Evolutionary conservation across 1,284 basidiomycete genomes (phyloP).

Genomic region (Rhodotorula sp.): DNA sequence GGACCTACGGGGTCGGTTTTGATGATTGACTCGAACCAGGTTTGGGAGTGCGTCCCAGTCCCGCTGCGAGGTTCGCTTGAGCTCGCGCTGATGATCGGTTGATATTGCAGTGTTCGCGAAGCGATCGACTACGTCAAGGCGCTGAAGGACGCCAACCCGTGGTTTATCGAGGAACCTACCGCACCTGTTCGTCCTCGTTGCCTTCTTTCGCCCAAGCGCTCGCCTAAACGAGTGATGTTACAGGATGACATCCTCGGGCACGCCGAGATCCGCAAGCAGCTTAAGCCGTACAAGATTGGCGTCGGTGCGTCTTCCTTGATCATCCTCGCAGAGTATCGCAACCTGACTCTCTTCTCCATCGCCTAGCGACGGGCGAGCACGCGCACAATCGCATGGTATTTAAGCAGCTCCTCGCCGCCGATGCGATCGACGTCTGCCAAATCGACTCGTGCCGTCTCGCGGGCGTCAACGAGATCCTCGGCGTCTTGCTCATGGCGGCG

Average conservation of each 20-base stretch:
- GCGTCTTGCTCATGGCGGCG: constrained; percentile 88
- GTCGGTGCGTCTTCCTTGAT: constrained; percentile 52
- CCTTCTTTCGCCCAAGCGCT: not conserved
- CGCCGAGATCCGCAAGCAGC: constrained; percentile 71
- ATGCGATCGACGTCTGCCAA: constrained; percentile 92
- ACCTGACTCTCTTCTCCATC: not conserved
- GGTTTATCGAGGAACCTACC: constrained; percentile 96
- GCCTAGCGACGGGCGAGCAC: constrained; percentile 82
- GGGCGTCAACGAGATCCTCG: constrained; percentile 88
- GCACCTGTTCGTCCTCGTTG: constrained; percentile 56
- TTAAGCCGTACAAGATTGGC: constrained; percentile 79
- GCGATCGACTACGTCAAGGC: constrained; percentile 87
- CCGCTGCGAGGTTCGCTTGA: not conserved
- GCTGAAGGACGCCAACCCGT: constrained; percentile 80
- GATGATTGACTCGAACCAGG: constrained; percentile 95
- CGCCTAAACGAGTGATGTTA: too few species aligned
- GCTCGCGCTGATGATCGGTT: not conserved
- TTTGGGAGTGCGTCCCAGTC: constrained; percentile 15
- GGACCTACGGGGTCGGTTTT: constrained; percentile 88
- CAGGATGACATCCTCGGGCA: constrained; percentile 77
- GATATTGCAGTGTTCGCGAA: constrained; percentile 60
- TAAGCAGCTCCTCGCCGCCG: constrained; percentile 90
- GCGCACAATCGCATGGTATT: constrained; percentile 92
- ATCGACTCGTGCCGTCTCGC: constrained; percentile 92
- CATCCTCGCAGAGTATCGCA: not conserved